Conservation (phyloP, 2,329 filamentous ascomycete genomes). For the Colletotrichum aenigma region DNA sequence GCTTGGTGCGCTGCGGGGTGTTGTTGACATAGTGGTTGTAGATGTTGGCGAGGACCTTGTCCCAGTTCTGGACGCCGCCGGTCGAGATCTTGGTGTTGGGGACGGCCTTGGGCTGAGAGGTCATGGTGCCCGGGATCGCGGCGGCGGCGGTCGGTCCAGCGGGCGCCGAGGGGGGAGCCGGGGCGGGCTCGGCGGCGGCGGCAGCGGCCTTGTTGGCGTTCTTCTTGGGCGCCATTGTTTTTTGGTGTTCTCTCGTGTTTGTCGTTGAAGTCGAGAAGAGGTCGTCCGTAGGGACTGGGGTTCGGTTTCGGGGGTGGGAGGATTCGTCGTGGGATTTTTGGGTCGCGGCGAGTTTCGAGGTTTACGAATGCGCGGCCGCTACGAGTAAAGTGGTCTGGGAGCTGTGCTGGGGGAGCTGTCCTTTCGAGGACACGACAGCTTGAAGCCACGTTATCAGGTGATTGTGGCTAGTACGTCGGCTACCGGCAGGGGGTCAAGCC, state of each 20-base stretch:
- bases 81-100: slow-evolving; percentile 16
- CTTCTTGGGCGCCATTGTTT: slow-evolving; percentile 58
- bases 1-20: slow-evolving; percentile 89
- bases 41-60: slow-evolving; percentile 71
- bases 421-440: slow-evolving; percentile 38
- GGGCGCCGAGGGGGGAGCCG: slow-evolving; percentile 23
- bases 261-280: neutral
- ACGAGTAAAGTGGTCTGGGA: neutral
- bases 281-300: neutral
- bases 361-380: neutral
- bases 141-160: slow-evolving; percentile 18
- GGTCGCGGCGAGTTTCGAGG: neutral
- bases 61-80: slow-evolving; percentile 38
- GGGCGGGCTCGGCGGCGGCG: slow-evolving; percentile 12
- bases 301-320: neutral
- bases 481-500: neutral
- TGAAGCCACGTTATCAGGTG: slow-evolving; percentile 22
- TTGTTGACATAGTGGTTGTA: slow-evolving; percentile 78
- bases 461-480: slow-evolving; percentile 5
- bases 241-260: neutral
- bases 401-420: slow-evolving; percentile 17
- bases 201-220: slow-evolving; percentile 25
- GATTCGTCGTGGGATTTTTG: slow-evolving; percentile 3
- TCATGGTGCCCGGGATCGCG: slow-evolving; percentile 21
- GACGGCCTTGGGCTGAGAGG: slow-evolving; percentile 20